phyloP scores from a whole-genome alignment of 1,139 yeast genomes.

The Geotrichum histeridarum region DNA sequence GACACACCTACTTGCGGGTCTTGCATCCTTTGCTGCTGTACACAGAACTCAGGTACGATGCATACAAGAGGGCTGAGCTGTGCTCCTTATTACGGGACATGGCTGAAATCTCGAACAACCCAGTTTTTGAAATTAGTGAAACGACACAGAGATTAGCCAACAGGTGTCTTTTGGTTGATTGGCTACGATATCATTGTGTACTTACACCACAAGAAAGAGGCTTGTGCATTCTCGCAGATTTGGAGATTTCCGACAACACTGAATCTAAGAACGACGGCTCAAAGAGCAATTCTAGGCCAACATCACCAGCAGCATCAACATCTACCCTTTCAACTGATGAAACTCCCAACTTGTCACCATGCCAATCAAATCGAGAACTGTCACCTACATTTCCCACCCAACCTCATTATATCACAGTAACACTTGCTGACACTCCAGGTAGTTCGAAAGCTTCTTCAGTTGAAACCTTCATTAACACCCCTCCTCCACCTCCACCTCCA shows the following conservation, averaged over 20 bases:
- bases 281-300: not conserved
- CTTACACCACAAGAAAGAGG: too few species aligned
- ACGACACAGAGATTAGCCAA: slow-evolving; percentile 55
- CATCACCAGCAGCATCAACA: not conserved
- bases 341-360: not conserved
- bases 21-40: slow-evolving; percentile 64
- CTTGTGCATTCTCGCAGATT: too few species aligned
- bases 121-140: slow-evolving; percentile 19
- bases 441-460: not conserved
- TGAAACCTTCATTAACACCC: too few species aligned
- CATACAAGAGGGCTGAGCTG: slow-evolving; percentile 57
- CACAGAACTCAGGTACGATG: slow-evolving; percentile 44
- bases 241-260: not conserved
- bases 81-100: slow-evolving; percentile 49
- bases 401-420: not conserved
- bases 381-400: too few species aligned
- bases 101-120: slow-evolving; percentile 21
- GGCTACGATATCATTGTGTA: slow-evolving; percentile 42
- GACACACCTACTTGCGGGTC: slow-evolving; percentile 73
- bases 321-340: not conserved
- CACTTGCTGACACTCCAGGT: not conserved
- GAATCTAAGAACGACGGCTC: not conserved
- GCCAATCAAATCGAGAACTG: not conserved
- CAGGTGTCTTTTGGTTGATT: slow-evolving; percentile 54
- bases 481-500: too few species aligned